These are phyloP conservation scores for Wickerhamomyces canadensis DNA, from an alignment of 805 yeast species.

Conservation along the genomic window DNA sequence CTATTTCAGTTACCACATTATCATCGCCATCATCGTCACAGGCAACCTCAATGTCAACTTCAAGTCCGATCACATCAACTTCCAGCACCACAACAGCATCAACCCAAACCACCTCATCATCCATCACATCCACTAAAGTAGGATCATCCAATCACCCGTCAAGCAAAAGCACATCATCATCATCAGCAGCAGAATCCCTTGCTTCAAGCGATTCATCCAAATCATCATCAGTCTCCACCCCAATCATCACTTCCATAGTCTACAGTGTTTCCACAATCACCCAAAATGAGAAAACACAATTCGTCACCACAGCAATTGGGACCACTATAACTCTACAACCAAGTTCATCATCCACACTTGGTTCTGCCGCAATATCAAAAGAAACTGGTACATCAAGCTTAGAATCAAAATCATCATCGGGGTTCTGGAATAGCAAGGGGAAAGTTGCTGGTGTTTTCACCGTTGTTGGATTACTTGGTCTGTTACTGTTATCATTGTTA, in stretches of 20 bases:
- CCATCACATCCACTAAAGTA: conserved; percentile 11
- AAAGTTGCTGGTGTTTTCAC: conserved; percentile 84
- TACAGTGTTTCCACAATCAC: conserved; percentile 7
- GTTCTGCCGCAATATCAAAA: conserved; percentile 11
- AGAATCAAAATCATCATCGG: no score
- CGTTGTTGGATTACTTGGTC: conserved; percentile 63
- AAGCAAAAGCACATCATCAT: no score
- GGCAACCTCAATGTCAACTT: conserved; percentile 3
- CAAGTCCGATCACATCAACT: conserved; percentile 5
- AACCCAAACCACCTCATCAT: conserved; percentile 5
- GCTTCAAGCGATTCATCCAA: no score
- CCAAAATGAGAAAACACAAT: conserved; percentile 5
- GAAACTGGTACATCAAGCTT: conserved; percentile 13
- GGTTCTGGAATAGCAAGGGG: conserved; percentile 64
- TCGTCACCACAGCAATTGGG: conserved; percentile 5
- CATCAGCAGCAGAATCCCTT: conserved; percentile 3
- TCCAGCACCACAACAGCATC: conserved; percentile 5
- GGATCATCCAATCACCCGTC: no score
- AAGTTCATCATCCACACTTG: conserved; percentile 14
- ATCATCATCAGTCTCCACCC: background rate
- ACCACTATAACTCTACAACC: conserved; percentile 11
- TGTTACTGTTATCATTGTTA: conserved; percentile 38
- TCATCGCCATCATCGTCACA: conserved; percentile 7
- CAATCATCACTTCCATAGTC: conserved; percentile 4
- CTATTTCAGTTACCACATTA: no score